Percentiles rank a stretch among this genome's conserved stretches.
Conservation (phyloP, 2,329 filamentous ascomycete species). For the Mariannaea elegans region DNA sequence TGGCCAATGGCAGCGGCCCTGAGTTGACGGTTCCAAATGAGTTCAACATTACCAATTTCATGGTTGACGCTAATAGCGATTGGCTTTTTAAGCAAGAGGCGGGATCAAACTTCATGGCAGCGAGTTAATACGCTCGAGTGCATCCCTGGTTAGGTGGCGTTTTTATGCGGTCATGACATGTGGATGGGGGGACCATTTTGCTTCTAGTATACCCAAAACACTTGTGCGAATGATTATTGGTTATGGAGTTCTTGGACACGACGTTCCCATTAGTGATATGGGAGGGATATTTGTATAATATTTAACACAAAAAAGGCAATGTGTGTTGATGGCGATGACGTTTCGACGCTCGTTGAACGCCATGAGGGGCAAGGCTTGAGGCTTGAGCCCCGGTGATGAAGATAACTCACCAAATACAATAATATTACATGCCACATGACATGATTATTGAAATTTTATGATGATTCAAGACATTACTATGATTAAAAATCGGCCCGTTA, state of each 20-base stretch:
- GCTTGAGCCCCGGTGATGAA: too few relatives aligned
- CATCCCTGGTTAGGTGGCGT: neutral
- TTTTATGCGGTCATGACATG: neutral
- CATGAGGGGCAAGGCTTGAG: too few relatives aligned
- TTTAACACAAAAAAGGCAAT: neutral
- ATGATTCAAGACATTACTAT: too few relatives aligned
- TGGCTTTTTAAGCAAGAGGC: conserved; percentile 73
- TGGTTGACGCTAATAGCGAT: conserved; percentile 77
- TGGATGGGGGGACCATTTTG: neutral
- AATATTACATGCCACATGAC: too few relatives aligned
- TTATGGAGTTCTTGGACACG: conserved; percentile 13
- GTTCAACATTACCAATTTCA: conserved; percentile 82
- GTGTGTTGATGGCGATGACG: neutral
- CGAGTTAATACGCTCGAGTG: conserved; percentile 10
- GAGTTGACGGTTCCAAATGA: conserved; percentile 59
- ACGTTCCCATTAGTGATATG: neutral
- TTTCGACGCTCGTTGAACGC: neutral
- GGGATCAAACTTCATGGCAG: conserved; percentile 40
- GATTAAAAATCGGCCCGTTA: too few relatives aligned
- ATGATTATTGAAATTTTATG: too few relatives aligned
- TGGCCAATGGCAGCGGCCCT: conserved; percentile 37
- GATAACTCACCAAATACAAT: too few relatives aligned
- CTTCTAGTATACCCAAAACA: conserved; percentile 15
- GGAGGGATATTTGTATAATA: conserved; percentile 14
- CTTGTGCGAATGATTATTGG: neutral